Evolutionary conservation across 768 basidiomycete species (phyloP), one percentile per base, ranked within the genome.

Genomic region (Lentinula sp.): DNA sequence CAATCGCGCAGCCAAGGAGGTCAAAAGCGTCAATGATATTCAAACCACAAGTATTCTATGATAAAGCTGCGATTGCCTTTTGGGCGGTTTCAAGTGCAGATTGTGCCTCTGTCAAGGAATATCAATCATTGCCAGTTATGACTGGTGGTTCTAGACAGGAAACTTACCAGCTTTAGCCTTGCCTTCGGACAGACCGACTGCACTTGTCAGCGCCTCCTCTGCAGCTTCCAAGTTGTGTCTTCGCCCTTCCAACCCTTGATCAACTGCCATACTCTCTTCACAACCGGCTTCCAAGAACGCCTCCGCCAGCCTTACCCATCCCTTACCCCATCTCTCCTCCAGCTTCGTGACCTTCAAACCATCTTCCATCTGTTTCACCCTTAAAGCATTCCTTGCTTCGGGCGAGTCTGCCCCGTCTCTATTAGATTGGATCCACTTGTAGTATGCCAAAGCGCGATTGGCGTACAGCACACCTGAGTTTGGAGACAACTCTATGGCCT

Each of bases 51-150:
- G 2, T 4, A 28, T 39, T 39, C 37, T 8, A 39, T 13, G 37
- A 11, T 61, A 56, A 58, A 54, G 48, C 23, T 7, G 28, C 66
- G 68, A 48, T 70, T 62, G 39, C 39, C 10, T 34, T 63, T 23
- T 31, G 15, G 3, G 51, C 58, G 46, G 43, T 51, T 15, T 37
- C 62, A 72, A 74, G 65, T 70, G 15, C 52, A 65, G 46, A 39
- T 32, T 60, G 49, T 39, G 59, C 59, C 31, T 60, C 59, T 60
- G 50, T n/a, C 34, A 48, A 32, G 28, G 28, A 28, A 28, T 28
- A 15, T 31, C n/a, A 21, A 9, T 48, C 13, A 59, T 5, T 46
- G 28, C 23, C 16, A 32, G 1, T 39, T 31, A 32, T 11, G 13
- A 18, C 11, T 15, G 23, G n/a, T 21, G 35, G 23, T 3, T 4